phyloP scores from a whole-genome alignment of 2,329 filamentous ascomycete genomes.

The Nannizziopsis arthrosporioides region DNA sequence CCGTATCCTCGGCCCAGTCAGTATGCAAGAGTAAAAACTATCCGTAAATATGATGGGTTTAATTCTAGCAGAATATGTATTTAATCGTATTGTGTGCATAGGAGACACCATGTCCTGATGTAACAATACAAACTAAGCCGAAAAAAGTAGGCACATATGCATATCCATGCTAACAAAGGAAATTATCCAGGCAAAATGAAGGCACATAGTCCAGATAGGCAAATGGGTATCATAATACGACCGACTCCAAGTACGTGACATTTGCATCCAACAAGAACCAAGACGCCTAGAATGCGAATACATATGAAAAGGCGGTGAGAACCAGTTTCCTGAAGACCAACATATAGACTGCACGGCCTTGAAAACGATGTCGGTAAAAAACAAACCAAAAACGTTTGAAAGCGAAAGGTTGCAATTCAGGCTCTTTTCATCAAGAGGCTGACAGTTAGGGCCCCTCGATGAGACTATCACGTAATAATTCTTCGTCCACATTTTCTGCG shows the following conservation, averaged over 20 bases:
- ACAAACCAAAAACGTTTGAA: not conserved
- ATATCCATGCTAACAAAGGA: not conserved
- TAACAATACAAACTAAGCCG: too few relatives aligned
- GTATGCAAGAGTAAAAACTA: too few relatives aligned
- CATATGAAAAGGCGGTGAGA: too few relatives aligned
- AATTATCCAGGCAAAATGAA: not conserved
- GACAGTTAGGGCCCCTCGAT: constrained; percentile 28
- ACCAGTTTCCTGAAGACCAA: too few relatives aligned
- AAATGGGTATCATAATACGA: constrained; percentile 4
- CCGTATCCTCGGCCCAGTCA: too few relatives aligned
- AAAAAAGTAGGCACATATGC: too few relatives aligned
- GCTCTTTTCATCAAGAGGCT: not conserved
- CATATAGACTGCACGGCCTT: too few relatives aligned
- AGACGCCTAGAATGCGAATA: not conserved
- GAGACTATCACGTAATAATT: constrained; percentile 50
- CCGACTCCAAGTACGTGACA: not conserved
- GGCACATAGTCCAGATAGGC: not conserved
- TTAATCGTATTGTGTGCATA: too few relatives aligned
- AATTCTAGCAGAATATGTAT: too few relatives aligned
- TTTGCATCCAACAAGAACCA: not conserved
- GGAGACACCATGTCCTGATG: too few relatives aligned
- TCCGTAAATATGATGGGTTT: too few relatives aligned
- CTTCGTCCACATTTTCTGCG: constrained; percentile 47
- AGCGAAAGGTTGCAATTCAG: not conserved
- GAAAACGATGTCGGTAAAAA: too few relatives aligned